Percentiles rank a stretch among this genome's conserved stretches.
Evolutionary conservation across 495 filamentous ascomycete species (phyloP).

Genomic region (Hyaloscypha bicolor): DNA sequence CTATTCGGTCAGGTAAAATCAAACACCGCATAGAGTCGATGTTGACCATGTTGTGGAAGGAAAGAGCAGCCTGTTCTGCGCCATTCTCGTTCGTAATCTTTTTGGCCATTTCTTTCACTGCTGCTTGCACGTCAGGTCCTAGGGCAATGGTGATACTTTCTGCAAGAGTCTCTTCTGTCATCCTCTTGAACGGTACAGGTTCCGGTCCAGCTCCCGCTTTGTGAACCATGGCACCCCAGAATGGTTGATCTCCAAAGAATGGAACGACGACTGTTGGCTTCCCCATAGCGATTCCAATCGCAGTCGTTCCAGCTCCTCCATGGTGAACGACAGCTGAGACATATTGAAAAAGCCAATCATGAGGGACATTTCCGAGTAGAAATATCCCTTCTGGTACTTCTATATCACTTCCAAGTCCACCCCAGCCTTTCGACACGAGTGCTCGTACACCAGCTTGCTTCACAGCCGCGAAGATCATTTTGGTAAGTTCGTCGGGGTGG

Average conservation of each 20-base stretch:
- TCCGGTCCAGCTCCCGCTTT: conserved; percentile 70
- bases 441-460: conserved; percentile 66
- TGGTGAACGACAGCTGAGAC: conserved; percentile 81
- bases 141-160: conserved; percentile 72
- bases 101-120: conserved; percentile 45
- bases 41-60: conserved; percentile 25
- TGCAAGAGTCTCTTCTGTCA: conserved; percentile 66
- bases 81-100: conserved; percentile 26
- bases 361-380: conserved; percentile 67
- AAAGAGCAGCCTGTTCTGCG: conserved; percentile 18
- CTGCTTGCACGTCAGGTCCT: conserved; percentile 53
- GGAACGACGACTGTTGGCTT: conserved; percentile 76
- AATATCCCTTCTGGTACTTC: conserved; percentile 62
- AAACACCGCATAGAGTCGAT: conserved; percentile 31
- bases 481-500: conserved; percentile 65
- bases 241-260: conserved; percentile 86
- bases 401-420: conserved; percentile 63
- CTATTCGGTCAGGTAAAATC: conserved; percentile 30
- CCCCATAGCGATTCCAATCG: conserved; percentile 67
- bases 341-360: conserved; percentile 79
- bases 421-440: conserved; percentile 80
- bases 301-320: conserved; percentile 81
- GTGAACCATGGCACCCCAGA: conserved; percentile 79
- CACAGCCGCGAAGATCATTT: conserved; percentile 68
- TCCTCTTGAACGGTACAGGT: conserved; percentile 72